Evolutionary conservation across 371 early-diverging fungal species (phyloP).

Genomic region (Mucor irregularis): DNA sequence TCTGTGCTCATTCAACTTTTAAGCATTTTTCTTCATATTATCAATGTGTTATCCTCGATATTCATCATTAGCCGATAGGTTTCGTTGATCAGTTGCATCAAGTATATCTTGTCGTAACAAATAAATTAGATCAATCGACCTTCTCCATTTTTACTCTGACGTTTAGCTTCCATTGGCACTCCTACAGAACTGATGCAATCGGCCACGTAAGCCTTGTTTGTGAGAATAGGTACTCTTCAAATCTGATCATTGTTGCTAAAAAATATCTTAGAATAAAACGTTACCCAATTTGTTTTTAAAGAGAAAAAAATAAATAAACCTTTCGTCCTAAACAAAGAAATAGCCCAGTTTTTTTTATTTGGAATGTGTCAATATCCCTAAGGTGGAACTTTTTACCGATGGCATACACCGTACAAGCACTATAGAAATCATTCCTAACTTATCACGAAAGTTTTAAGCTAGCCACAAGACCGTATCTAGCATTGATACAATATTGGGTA

Average conservation of each 20-base stretch:
- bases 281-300: conserved; percentile 18
- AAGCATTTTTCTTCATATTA: conserved; percentile 23
- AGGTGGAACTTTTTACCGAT: too few relatives aligned
- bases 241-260: conserved; percentile 24
- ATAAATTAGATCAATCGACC: conserved; percentile 22
- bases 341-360: too few relatives aligned
- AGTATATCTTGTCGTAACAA: conserved; percentile 25
- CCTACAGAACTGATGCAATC: conserved; percentile 20
- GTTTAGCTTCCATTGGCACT: conserved; percentile 22
- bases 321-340: conserved; percentile 26
- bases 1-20: conserved; percentile 23
- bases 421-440: too few relatives aligned
- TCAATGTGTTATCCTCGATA: conserved; percentile 21
- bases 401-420: too few relatives aligned
- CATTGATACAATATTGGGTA: too few relatives aligned
- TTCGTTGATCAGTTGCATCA: conserved; percentile 22
- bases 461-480: too few relatives aligned
- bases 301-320: conserved; percentile 25
- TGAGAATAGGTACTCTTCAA: conserved; percentile 21
- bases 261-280: conserved; percentile 22
- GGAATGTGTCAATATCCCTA: too few relatives aligned
- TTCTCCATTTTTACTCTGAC: conserved; percentile 25
- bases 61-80: conserved; percentile 20
- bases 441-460: too few relatives aligned
- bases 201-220: conserved; percentile 19